phyloP scores from a whole-genome alignment of 139 green algal species.

The Parachlorella kessleri region DNA sequence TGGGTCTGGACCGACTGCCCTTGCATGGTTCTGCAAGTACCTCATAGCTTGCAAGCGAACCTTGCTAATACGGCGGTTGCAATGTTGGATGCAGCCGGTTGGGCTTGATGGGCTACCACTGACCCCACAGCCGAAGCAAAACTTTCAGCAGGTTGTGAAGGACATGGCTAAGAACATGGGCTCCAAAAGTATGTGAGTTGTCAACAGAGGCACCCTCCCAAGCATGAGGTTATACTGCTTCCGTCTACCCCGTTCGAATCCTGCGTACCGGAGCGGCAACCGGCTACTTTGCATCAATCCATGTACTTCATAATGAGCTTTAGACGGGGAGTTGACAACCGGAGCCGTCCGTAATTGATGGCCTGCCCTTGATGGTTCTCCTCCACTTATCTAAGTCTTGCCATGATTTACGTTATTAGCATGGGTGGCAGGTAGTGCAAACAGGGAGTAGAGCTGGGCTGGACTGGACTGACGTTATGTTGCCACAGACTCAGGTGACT shows the following conservation, averaged over 20 bases:
- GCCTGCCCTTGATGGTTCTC: background rate
- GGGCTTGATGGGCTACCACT: constrained; percentile 37
- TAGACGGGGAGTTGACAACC: too few species aligned
- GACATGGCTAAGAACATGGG: constrained; percentile 43
- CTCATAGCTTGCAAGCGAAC: background rate
- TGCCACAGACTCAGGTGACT: background rate
- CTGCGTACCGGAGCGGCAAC: too few species aligned
- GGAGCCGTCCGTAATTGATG: too few species aligned
- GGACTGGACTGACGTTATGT: background rate
- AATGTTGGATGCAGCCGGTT: constrained; percentile 13
- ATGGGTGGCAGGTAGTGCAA: background rate
- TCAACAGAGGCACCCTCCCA: too few species aligned
- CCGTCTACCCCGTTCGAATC: too few species aligned
- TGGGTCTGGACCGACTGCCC: background rate
- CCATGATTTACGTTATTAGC: background rate
- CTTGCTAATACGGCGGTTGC: background rate
- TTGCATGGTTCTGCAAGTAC: background rate
- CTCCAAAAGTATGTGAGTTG: constrained; percentile 48
- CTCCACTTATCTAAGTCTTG: background rate
- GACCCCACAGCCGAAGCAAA: constrained; percentile 41
- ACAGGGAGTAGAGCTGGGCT: background rate
- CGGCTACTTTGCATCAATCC: too few species aligned
- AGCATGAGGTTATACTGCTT: too few species aligned
- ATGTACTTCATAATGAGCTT: too few species aligned
- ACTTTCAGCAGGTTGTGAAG: constrained; percentile 40